Percentiles rank a stretch among this genome's conserved stretches.
These are phyloP conservation scores for Trichoderma afroharzianum DNA, from an alignment of 2,329 filamentous ascomycete species.

Conservation along the genomic window DNA sequence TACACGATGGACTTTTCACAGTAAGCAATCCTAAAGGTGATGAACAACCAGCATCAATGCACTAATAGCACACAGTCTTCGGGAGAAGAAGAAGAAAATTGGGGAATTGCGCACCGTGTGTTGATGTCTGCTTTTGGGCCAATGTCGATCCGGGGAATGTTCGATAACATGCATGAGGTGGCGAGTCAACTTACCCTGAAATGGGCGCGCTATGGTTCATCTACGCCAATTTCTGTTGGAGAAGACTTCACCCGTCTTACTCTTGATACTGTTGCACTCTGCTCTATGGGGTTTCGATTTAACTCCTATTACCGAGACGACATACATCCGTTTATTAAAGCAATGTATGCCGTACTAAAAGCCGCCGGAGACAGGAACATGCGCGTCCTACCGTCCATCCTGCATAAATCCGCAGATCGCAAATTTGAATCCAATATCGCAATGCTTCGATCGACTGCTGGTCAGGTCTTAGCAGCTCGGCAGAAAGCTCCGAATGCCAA, in stretches of 20 bases:
- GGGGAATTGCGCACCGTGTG: background rate
- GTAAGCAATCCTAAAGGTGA: background rate
- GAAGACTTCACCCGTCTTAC: constrained; percentile 8
- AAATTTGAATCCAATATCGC: background rate
- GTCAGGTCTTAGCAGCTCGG: background rate
- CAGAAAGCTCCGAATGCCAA: background rate
- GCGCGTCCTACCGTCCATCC: background rate
- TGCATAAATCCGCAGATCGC: background rate
- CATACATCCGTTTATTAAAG: constrained; percentile 2
- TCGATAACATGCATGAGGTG: background rate
- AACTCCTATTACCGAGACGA: constrained; percentile 5
- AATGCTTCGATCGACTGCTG: background rate
- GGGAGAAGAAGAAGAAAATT: background rate
- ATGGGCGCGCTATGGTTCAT: constrained; percentile 2
- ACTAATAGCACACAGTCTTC: background rate
- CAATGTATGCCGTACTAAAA: background rate
- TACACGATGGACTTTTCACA: background rate
- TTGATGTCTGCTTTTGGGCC: background rate
- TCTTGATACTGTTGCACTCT: constrained; percentile 7
- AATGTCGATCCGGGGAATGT: background rate
- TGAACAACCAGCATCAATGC: background rate
- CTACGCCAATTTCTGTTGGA: background rate
- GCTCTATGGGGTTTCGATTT: constrained; percentile 4
- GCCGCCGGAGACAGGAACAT: background rate
- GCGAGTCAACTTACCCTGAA: background rate